Base-by-base conservation (phyloP, 1,284 basidiomycete genomes). In the Ustilago tritici region DNA sequence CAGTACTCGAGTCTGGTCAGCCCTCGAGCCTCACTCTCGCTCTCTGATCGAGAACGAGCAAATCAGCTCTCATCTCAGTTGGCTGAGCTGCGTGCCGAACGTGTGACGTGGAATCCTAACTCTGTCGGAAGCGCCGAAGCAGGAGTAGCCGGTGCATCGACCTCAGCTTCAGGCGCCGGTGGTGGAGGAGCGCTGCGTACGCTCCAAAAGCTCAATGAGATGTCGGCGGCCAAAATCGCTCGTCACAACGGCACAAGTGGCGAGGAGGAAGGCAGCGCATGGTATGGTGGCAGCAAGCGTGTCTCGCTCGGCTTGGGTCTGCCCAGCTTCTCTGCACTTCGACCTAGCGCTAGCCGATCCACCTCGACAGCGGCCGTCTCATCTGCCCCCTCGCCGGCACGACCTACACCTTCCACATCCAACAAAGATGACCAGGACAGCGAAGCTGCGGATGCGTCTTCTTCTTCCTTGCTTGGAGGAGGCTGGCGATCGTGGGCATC, bases 151-250 rank as follows among this genome's bases (percentile, higher is more conserved):
- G 56, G 57, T 28, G 43, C 52, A 6, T 50, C 53, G 23, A 49
- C 61, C 0, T 46, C 67, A 5, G 63, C 38, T 17, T 52, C 67
- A n/a, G 64, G 64, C 34, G 57, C 41, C 2, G 49, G 67, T 10
- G 68, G 73, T 4, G 74, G 74, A 15, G 69, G 74, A 23, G 74
- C 74, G 31, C 49, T 76, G 31, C 64, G 65, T 47, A 69, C 74
- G 2, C 36, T 76, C 41, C 74, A 76, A 32, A 76, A 61, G 65
- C 65, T 76, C 31, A 76, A 71, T 35, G 69, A 71, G 34, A 71
- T 68, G 65, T 76, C 74, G 32, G 65, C 69, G 3, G 69, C 74
- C 65, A 76, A 76, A 56, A 55, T 76, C 15, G 69, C 65, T 6
- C 62, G 63, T 8, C 64, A 64, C 9, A 31, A 53, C 50, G 19